These are phyloP conservation scores for Deinandra increscens DNA, from an alignment of 129 eudicot species.

Conservation along the genomic window DNA sequence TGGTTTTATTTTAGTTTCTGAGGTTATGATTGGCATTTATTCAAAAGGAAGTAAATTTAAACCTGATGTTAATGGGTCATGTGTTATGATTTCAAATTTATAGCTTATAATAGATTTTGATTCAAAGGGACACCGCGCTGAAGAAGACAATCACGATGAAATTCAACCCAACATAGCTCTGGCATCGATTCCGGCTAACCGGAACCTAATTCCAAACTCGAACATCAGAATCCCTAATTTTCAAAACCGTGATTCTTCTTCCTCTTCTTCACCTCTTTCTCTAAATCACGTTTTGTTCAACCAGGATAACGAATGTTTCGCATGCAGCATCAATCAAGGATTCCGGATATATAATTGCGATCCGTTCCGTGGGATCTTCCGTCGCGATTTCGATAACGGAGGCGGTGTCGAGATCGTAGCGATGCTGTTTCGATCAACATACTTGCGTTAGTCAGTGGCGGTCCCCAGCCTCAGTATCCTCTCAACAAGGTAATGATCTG, in stretches of 20 bases:
- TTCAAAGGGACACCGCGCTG: neutral
- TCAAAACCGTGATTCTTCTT: conserved; percentile 12
- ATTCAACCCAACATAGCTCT: conserved; percentile 21
- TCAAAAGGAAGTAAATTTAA: too few species aligned
- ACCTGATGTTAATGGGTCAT: too few species aligned
- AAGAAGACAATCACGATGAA: conserved; percentile 1
- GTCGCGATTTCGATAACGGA: conserved; percentile 67
- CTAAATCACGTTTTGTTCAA: conserved; percentile 77
- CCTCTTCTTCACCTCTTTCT: too few species aligned
- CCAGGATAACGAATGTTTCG: conserved; percentile 77
- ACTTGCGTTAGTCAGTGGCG: conserved; percentile 77
- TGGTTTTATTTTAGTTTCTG: too few species aligned
- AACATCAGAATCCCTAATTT: conserved; percentile 6
- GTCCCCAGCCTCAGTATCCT: conserved; percentile 81
- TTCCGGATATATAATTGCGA: conserved; percentile 76
- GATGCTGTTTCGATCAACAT: conserved; percentile 84
- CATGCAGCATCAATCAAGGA: conserved; percentile 72
- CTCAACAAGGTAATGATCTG: conserved; percentile 80
- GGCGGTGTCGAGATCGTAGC: conserved; percentile 78
- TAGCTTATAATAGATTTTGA: too few species aligned
- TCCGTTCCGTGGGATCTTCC: conserved; percentile 78
- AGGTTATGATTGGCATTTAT: too few species aligned
- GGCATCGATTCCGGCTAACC: conserved; percentile 16
- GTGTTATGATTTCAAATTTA: too few species aligned
- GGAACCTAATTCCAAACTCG: conserved; percentile 13